These are phyloP conservation scores for Metschnikowia koreensis DNA, from an alignment of 805 yeast species.

Conservation along the genomic window DNA sequence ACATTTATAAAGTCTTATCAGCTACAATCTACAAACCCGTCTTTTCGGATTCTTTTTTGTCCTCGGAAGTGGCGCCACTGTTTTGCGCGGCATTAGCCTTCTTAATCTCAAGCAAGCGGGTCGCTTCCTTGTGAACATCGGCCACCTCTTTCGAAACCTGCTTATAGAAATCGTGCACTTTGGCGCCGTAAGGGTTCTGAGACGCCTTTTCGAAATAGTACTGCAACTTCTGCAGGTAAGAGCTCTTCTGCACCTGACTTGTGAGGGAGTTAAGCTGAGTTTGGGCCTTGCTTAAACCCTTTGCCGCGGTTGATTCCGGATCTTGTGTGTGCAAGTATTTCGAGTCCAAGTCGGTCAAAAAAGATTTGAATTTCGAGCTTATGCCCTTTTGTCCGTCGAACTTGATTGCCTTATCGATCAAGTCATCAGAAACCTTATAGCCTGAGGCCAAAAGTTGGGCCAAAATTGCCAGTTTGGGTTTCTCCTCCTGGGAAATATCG, in stretches of 20 bases:
- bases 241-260: conserved; percentile 31
- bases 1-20: neutral
- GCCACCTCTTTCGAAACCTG: conserved; percentile 53
- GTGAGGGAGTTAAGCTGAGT: conserved; percentile 35
- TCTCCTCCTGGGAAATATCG: conserved; percentile 70
- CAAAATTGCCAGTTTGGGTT: conserved; percentile 71
- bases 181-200: conserved; percentile 51
- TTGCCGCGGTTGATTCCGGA: conserved; percentile 43
- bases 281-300: conserved; percentile 30
- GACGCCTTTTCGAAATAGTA: conserved; percentile 49
- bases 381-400: conserved; percentile 66
- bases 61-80: neutral
- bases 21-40: neutral
- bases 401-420: conserved; percentile 58
- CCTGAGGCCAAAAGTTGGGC: conserved; percentile 79
- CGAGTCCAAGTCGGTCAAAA: conserved; percentile 52
- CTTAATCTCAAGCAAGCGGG: conserved; percentile 63
- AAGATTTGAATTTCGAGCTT: conserved; percentile 53
- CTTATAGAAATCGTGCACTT: conserved; percentile 59
- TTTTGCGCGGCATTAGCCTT: conserved; percentile 24
- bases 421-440: conserved; percentile 60
- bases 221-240: conserved; percentile 33
- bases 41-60: neutral
- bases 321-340: conserved; percentile 59
- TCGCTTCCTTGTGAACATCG: conserved; percentile 73